Evolutionary conservation across 306 rosid genomes (phyloP).

Genomic region (Cicer chorassanicum): DNA sequence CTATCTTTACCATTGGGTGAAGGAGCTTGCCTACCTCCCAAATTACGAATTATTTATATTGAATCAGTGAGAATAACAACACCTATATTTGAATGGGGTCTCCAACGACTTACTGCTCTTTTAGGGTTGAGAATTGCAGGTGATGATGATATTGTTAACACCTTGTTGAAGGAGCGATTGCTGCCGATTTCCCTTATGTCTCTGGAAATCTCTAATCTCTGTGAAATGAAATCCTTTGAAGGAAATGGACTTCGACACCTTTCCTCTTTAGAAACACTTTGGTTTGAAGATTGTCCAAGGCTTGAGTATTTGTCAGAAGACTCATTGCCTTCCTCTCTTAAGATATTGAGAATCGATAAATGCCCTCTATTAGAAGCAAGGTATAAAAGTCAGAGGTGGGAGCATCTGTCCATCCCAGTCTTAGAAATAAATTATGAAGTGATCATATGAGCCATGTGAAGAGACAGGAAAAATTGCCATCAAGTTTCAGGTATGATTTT

Average conservation of each 20-base stretch:
- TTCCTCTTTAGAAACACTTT: background rate
- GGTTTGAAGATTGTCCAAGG: background rate
- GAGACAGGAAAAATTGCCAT: background rate
- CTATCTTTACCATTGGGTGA: background rate
- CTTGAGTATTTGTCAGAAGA: background rate
- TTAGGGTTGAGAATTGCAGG: background rate
- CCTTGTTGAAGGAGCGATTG: background rate
- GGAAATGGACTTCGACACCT: slow-evolving; percentile 3
- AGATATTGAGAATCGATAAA: fast-evolving
- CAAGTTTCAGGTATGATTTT: background rate
- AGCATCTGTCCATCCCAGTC: background rate
- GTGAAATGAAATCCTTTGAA: background rate
- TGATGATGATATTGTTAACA: background rate
- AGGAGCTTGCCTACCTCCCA: slow-evolving; percentile 11
- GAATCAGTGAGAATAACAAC: background rate
- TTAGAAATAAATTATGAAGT: background rate
- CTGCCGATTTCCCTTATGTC: background rate
- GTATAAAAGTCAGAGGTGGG: background rate
- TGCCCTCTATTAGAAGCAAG: background rate
- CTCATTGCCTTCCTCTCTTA: background rate
- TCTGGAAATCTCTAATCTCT: background rate
- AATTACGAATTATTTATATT: background rate
- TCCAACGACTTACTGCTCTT: background rate
- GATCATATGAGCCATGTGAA: background rate
- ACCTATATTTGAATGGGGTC: background rate